A percentile compares a stretch with the other conserved stretches of the same genome.
Conservation (phyloP, 495 filamentous ascomycete genomes). For the Chaetomium tenue region DNA sequence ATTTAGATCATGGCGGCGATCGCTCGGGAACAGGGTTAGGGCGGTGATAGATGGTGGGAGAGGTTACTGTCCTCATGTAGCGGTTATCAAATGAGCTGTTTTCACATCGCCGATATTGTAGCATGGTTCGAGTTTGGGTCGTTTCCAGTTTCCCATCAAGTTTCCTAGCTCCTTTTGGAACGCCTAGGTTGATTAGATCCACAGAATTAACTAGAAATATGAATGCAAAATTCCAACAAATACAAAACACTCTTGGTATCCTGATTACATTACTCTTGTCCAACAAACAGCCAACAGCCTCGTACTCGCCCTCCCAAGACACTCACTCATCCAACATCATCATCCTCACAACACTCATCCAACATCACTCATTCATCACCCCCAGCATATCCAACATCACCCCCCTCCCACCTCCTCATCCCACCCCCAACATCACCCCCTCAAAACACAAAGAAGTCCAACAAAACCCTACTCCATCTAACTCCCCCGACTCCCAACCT, state of each 20-base stretch:
- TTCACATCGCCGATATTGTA: too few species aligned
- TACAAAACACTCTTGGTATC: not conserved
- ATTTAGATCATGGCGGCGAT: too few species aligned
- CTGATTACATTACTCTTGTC: constrained; percentile 5
- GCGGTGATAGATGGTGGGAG: too few species aligned
- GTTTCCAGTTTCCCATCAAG: not conserved
- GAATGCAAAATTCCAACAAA: not conserved
- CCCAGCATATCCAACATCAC: not conserved
- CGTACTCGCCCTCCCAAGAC: not conserved
- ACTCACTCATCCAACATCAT: not conserved
- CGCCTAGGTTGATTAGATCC: too few species aligned
- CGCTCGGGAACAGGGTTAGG: too few species aligned
- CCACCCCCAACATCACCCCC: not conserved
- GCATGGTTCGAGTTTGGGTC: too few species aligned
- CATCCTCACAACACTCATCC: not conserved
- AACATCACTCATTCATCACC: not conserved
- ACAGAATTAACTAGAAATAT: not conserved
- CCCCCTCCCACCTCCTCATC: not conserved
- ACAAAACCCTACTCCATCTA: not conserved
- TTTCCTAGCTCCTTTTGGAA: too few species aligned
- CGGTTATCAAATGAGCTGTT: too few species aligned
- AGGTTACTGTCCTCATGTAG: too few species aligned
- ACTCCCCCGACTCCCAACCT: not conserved
- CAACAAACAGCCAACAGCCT: not conserved
- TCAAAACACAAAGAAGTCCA: not conserved